Evolutionary conservation across 495 filamentous ascomycete species (phyloP), one percentile per base, ranked within the genome.

Genomic region (Thermothielavioides terrestris): DNA sequence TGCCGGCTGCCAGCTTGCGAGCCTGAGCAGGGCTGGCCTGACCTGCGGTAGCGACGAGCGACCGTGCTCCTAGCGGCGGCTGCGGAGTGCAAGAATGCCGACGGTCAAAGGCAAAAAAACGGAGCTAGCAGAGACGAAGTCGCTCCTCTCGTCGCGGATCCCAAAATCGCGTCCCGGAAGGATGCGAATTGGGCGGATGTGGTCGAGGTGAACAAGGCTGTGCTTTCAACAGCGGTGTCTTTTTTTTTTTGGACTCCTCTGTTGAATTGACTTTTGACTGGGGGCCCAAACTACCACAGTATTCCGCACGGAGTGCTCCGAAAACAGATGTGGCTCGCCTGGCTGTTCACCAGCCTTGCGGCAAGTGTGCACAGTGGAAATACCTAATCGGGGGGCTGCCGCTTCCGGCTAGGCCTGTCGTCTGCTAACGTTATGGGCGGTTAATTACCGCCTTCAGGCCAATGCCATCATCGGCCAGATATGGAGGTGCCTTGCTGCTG

Each of bases 231-330:
- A 31, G 34, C 47, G 40, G 35, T 44, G 36, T 32, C 38, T 42
- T 38, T 53, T 53, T 49, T 48, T 55, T 49, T 40, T 42, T 28
- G n/a, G 31, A 35, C 18, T 36, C 22, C 30, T 40, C 37, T 18
- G 38, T 42, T 54, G 52, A 50, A 55, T 55, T 55, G 52, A 44
- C 48, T 48, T 49, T 42, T n/a, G n/a, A n/a, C n/a, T n/a, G 44
- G 54, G 39, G 38, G 34, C 21, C 15, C 8, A 21, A 22, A 15
- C n/a, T 15, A 9, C 34, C 34, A 36, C 34, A 36, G 34, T 36
- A 18, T 18, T n/a, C n/a, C n/a, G n/a, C n/a, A n/a, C n/a, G n/a
- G n/a, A n/a, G n/a, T n/a, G n/a, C n/a, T n/a, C n/a, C n/a, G n/a
- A n/a, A n/a, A n/a, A n/a, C n/a, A n/a, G n/a, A n/a, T n/a, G n/a